Base-by-base conservation (phyloP, 305 asterid species). In the Fraxinus sp. region DNA sequence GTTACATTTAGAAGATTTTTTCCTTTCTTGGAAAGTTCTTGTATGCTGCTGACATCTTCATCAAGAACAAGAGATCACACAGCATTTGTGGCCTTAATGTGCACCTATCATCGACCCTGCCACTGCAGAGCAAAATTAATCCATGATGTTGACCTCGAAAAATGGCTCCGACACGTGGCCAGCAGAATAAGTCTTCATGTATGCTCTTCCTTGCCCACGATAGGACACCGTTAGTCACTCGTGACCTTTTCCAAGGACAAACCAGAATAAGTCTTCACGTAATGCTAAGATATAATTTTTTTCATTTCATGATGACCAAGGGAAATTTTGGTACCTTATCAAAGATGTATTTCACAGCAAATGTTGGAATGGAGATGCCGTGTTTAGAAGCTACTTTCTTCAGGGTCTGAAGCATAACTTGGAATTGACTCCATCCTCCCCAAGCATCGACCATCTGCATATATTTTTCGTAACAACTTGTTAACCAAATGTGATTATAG, bases 401-500 rank as follows among this genome's bases (percentile, higher is more conserved):
- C 87, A 95, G 84, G 74, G 95, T 89, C 84, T 82, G 86, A 43
- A 95, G 97, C 88, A 95, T 79, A 62, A 73, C 89, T 85, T 95
- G 99, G 89, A 95, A 95, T 82, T 90, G 93, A 84, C 90, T 88
- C 99, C 99, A 95, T 80, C 99, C 98, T 81, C 99, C 99, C 99
- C 98, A 96, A 46, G 97, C 98, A 82, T 96, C 98, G 87, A 96
- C 90, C 99, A 95, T 95, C 99, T 96, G 90, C 78, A 83, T 7
- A 59, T 68, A 57, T 82, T 85, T 77, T 81, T 28, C 18, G 72
- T 26, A 52, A 22, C 32, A 55, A 70, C 35, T 11, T 35, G 11
- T 39, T 41, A 46, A 32, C 18, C 20, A 14, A 26, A n/a, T 11
- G 4, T 57, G 24, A 57, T 5, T 52, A 52, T 52, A 10, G 16